These are phyloP conservation scores for Vitis hybrid DNA, from an alignment of 177 flowering plant species.

Conservation along the genomic window DNA sequence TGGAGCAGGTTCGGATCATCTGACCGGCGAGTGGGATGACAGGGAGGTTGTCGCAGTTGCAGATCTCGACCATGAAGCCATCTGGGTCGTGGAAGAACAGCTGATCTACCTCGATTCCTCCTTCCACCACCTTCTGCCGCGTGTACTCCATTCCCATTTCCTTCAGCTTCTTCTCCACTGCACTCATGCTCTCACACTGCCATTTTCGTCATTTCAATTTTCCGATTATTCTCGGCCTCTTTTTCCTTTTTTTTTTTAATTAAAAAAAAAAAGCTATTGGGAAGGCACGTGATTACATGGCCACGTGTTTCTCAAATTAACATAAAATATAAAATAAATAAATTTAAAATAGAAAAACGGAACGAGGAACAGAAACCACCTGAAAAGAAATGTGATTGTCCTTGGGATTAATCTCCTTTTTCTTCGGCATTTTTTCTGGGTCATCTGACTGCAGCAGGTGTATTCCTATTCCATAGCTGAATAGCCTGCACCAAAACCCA, in stretches of 20 bases:
- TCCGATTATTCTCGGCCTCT: too few species aligned
- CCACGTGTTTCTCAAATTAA: not conserved
- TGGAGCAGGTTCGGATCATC: conserved; percentile 50
- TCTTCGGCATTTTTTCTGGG: conserved; percentile 57
- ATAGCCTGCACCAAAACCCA: conserved; percentile 50
- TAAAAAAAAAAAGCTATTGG: too few species aligned
- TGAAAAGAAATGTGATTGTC: conserved; percentile 93
- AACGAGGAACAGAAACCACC: conserved; percentile 31
- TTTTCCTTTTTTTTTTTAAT: too few species aligned
- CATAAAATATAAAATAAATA: not conserved
- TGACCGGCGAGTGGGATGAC: conserved; percentile 69
- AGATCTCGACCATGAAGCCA: conserved; percentile 94
- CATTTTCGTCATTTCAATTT: too few species aligned
- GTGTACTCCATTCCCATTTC: conserved; percentile 64
- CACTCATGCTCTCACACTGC: conserved; percentile 90
- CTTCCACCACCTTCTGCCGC: conserved; percentile 73
- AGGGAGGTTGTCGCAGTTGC: conserved; percentile 90
- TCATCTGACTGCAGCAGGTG: conserved; percentile 78
- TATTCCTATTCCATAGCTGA: conserved; percentile 78
- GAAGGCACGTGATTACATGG: too few species aligned
- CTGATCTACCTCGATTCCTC: conserved; percentile 81
- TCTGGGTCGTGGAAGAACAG: conserved; percentile 98
- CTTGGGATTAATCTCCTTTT: conserved; percentile 72
- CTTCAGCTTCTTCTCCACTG: conserved; percentile 82
- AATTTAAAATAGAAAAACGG: not conserved